Base-by-base conservation (phyloP, 23 red algal species). In the Gracilaria domingensis region DNA sequence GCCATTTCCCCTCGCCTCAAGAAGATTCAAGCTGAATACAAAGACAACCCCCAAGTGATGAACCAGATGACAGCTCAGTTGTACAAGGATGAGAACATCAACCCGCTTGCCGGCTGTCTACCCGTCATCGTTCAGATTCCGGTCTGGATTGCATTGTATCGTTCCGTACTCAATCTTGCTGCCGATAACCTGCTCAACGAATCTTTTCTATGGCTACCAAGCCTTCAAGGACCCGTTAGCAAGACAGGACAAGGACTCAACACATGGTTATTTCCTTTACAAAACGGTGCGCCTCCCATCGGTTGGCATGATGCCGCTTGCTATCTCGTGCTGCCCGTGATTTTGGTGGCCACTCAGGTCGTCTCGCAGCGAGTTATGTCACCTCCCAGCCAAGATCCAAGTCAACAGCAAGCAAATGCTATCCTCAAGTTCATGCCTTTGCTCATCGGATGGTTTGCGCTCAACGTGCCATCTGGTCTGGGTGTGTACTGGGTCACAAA, bases 401-500 rank as follows among this genome's bases (percentile, higher is more conserved):
- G 66, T 56, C 75, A 79, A 51, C 57, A 91, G 44, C 91, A 96
- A 65, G 80, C 93, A 36, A 91, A 95, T 42, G 64, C 72, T 42
- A 92, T 96, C 42, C 80, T 96, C 80, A 88, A 95, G 87, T 99
- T 99, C 57, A 86, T 99, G 88, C 97, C 97, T 1, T 81, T 99
- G 12, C 85, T 99, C 42, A 93, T 99, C 58, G 97, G 97, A 66
- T 99, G 97, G 97, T 96, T 99, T 85, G 95, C 94, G 8, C 93
- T 99, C 71, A 99, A 96, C 75, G 97, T 99, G 34, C 95, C 97
- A 9, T 91, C 89, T 30, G 97, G 94, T 11, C 74, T 99, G 35
- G 89, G 87, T 8, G 86, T 99, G 50, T 99, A 99, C 58, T 99
- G 97, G 97, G 97, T 99, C 29, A 95, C 97, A n/a, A 99, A 99